A percentile compares a stretch with the other conserved stretches of the same genome.
Evolutionary conservation across 192 early-diverging fungal genomes (phyloP).

Genomic region (Umbelopsis isabellina): DNA sequence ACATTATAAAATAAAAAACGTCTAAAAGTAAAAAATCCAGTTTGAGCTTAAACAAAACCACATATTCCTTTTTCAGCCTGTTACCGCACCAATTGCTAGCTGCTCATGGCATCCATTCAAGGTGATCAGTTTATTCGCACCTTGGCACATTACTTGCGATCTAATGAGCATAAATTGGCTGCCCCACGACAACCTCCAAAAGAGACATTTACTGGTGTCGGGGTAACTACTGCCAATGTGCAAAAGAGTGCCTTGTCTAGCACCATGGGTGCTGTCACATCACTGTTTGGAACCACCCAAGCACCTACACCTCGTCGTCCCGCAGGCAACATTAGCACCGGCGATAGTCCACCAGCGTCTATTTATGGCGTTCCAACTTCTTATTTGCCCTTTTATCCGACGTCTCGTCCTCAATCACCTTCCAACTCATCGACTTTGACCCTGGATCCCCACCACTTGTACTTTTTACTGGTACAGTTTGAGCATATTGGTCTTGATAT

Average conservation of each 20-base stretch:
- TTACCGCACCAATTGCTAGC: background rate
- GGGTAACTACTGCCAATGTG: background rate
- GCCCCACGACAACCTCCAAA: conserved; percentile 1
- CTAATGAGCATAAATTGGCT: conserved; percentile 49
- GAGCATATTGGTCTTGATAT: conserved; percentile 47
- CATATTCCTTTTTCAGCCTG: conserved; percentile 4
- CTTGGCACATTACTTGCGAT: conserved; percentile 54
- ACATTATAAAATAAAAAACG: conserved; percentile 19
- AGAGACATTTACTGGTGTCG: conserved; percentile 16
- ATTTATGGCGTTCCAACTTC: conserved; percentile 31
- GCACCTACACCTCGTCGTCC: conserved; percentile 1
- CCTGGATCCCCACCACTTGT: conserved; percentile 46
- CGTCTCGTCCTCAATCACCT: conserved; percentile 30
- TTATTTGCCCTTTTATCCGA: conserved; percentile 36
- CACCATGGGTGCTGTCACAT: conserved; percentile 18
- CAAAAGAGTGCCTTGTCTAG: conserved; percentile 2
- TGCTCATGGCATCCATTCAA: conserved; percentile 26
- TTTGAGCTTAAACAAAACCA: background rate
- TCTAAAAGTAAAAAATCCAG: background rate
- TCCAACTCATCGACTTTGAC: conserved; percentile 27
- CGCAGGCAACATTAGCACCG: conserved; percentile 13
- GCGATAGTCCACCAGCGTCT: conserved; percentile 22
- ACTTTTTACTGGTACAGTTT: conserved; percentile 47
- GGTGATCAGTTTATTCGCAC: conserved; percentile 61
- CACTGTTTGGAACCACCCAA: conserved; percentile 21